Evolutionary conservation across 2,329 filamentous ascomycete genomes (phyloP), one percentile per base, ranked within the genome.

Genomic region (Cadophora malorum): DNA sequence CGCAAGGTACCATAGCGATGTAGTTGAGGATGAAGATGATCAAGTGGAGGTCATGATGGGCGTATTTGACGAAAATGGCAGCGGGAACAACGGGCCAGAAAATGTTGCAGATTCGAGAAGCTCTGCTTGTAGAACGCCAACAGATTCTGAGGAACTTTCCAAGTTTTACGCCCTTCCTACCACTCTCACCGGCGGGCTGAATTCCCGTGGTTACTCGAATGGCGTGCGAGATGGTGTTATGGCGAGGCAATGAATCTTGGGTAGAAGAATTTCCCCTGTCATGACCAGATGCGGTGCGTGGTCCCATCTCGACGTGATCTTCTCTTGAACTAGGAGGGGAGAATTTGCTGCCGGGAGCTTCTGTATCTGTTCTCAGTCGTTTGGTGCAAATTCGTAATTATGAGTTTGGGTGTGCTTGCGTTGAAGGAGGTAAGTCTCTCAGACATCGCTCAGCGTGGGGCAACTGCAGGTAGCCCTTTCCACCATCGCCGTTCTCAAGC

Each of bases 81-180:
- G 86, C 87, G 7, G 91, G 90, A 1, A 93, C 91, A 69, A 92
- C 83, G 5, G 91, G 91, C 91, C 91, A 94, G 45, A 94, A 83
- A 31, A 92, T 74, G 76, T 93, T 93, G 74, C 91, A 89, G 62
- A 84, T 76, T 76, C 85, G 85, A 9, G 90, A 92, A 14, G 88
- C 80, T 35, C 81, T 84, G 75, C 87, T 90, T 35, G 87, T 87
- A 55, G 90, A 92, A 62, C 79, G 82, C 79, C 87, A 89, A 76
- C 84, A 85, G 65, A 93, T 89, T 70, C 79, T 81, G 38, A 92
- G 73, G 76, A 93, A 91, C 64, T 87, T 83, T 53, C 84, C 64
- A 0, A 89, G 89, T 72, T 93, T 84, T 69, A 94, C 77, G 56
- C 91, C 90, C 5, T 77, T 80, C 47, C 91, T 85, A 47, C 90